Evolutionary conservation across 768 basidiomycete genomes (phyloP), one percentile per base, ranked within the genome.

Genomic region (Pholiota conissans): DNA sequence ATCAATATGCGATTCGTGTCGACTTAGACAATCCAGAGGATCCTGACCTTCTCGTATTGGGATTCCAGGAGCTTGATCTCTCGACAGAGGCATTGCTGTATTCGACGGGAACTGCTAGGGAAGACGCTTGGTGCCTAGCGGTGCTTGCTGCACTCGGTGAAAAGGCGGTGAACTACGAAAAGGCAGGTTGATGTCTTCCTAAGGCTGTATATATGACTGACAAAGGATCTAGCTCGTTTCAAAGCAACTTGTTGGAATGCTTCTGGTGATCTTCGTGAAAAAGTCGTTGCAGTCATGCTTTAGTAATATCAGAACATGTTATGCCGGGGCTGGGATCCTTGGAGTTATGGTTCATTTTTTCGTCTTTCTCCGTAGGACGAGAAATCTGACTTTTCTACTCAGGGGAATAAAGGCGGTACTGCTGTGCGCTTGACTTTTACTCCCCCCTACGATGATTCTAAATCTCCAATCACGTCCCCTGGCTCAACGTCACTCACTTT

Each of bases 361-460:
- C 3, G 2, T 34, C 18, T 14, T 20, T 4, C 48, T 6, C 8
- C 29, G 56, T 37, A 27, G 14, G 32, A 52, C 42, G 37, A 30
- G 9, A n/a, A n/a, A n/a, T 53, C 55, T 53, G 26, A 35, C 46
- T 27, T 22, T 29, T 30, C 16, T 34, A 52, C 56, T 18, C 55
- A 92, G 90, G 91, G 91, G 27, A 94, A 94, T 72, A 94, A 94
- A 73, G 92, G 92, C 40, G 90, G 80, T 5, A 83, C 83, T 5
- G 90, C 87, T 1, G 63, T 91, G 39, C 85, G 87, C 30, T 58
- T 93, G 5, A 72, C 76, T 6, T 87, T 84, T 63, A 78, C 76
- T 26, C 84, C 84, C 26, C 67, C 72, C 28, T 40, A 55, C 14
- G 55, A 57, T 46, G 60, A 57, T 35, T 35, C 52, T 3, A 26